Base-by-base conservation (phyloP, 2,329 filamentous ascomycete species). In the Cercospora brassicicola region DNA sequence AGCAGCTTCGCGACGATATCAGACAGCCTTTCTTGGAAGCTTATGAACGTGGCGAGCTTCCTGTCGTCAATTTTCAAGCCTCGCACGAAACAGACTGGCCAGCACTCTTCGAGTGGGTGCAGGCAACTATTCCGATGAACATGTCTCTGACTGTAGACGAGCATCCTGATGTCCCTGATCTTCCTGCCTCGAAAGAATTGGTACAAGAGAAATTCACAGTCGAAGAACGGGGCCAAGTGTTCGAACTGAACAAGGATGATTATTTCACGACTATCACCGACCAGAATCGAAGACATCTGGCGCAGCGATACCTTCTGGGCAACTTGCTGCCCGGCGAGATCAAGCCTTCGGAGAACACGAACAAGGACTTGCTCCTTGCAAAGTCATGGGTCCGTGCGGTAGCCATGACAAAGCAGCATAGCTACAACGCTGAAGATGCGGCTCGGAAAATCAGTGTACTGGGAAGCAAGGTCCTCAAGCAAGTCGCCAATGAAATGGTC, bases 21-120 rank as follows among this genome's bases (percentile, higher is more conserved):
- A 88, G 91, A 73, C 82, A 86, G 15, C 83, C 82, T 7, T 92
- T 91, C 72, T 79, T 92, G 5, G 79, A 83, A 57, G 90, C 90
- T 0, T 92, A 93, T 71, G 86, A 89, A 71, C 83, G 82, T 1
- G 85, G 85, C 8, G 84, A 89, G 69, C 72, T 94, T 1, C 84
- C 88, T 1, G 77, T 82, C 1, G 82, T 94, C 20, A 82, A 92
- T 76, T 91, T 87, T 71, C 84, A 91, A 61, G 80, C 90, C 56
- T 83, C 88, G 0, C 77, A 85, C 45, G 83, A 84, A 1, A 92
- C 92, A 67, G 89, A 94, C 74, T 93, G 91, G 90, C 79, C 82
- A 9, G 78, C 77, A 4, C 78, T 94, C 5, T 85, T 93, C 57
- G 82, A 85, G 39, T 94, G 91, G 91, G 85, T 89, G 1, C 81